Evolutionary conservation across 1,284 basidiomycete genomes (phyloP).

Genomic region (Austroboletus niveus): DNA sequence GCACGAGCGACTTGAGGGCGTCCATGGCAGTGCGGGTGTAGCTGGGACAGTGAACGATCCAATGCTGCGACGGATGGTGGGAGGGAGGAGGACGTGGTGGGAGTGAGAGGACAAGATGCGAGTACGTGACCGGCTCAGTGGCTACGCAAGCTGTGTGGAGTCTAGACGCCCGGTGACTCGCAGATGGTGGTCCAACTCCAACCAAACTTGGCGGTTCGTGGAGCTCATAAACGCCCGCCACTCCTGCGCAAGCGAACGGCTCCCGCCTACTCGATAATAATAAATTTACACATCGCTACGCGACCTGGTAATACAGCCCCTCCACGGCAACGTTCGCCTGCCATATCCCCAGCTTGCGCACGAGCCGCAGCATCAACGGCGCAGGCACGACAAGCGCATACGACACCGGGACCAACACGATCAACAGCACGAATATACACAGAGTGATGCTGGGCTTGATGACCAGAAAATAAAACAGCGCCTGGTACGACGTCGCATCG

Average conservation of each 20-base stretch:
- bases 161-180: conserved; percentile 9
- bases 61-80: conserved; percentile 27
- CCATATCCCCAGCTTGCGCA: conserved; percentile 69
- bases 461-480: conserved; percentile 80
- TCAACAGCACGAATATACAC: conserved; percentile 53
- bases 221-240: conserved; percentile 32
- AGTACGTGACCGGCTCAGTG: background rate
- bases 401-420: conserved; percentile 56
- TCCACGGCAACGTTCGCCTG: conserved; percentile 79
- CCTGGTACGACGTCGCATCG: conserved; percentile 75
- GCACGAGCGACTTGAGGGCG: conserved; percentile 75
- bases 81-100: conserved; percentile 20
- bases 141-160: conserved; percentile 27
- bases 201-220: conserved; percentile 35
- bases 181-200: conserved; percentile 26
- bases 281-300: conserved; percentile 7
- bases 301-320: conserved; percentile 57
- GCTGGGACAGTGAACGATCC: conserved; percentile 27
- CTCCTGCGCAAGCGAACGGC: conserved; percentile 18
- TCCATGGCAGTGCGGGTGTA: conserved; percentile 52
- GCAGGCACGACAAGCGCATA: conserved; percentile 61
- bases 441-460: conserved; percentile 78
- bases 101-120: conserved; percentile 20
- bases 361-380: conserved; percentile 61
- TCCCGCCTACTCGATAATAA: background rate